A percentile compares a stretch with the other conserved stretches of the same genome.
Evolutionary conservation across 768 basidiomycete species (phyloP).

Genomic region (Tulasnella sp.): DNA sequence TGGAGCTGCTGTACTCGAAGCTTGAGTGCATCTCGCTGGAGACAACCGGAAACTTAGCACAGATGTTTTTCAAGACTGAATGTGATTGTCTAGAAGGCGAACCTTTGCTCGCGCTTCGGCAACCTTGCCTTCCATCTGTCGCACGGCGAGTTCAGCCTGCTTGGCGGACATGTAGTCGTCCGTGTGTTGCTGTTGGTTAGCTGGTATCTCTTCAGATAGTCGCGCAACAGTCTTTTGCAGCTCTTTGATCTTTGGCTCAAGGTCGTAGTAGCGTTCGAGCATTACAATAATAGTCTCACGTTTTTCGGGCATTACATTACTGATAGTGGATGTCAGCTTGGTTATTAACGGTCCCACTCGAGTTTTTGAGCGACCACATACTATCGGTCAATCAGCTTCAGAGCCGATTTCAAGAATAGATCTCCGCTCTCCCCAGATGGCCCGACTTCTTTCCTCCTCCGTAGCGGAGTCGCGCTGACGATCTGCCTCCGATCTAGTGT

Average conservation of each 20-base stretch:
- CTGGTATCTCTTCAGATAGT: not conserved
- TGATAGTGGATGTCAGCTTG: not conserved
- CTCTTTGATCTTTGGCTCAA: not conserved
- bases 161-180: slow-evolving; percentile 8
- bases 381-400: slow-evolving; percentile 17
- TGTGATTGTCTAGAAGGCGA: not conserved
- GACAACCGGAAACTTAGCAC: too few relatives aligned
- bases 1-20: not conserved
- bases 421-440: slow-evolving; percentile 10
- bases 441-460: slow-evolving; percentile 11
- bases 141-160: slow-evolving; percentile 11
- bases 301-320: slow-evolving; percentile 14
- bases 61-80: not conserved
- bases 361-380: not conserved
- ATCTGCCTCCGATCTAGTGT: slow-evolving; percentile 13
- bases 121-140: slow-evolving; percentile 15
- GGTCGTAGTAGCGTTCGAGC: not conserved
- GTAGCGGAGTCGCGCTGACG: slow-evolving; percentile 16
- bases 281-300: slow-evolving; percentile 8
- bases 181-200: slow-evolving; percentile 4
- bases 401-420: slow-evolving; percentile 12
- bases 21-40: slow-evolving; percentile 9
- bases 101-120: slow-evolving; percentile 16
- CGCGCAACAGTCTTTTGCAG: not conserved
- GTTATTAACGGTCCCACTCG: not conserved